These are phyloP conservation scores for Tripterygium wilfordii DNA, from an alignment of 177 flowering plant species.

Conservation along the genomic window DNA sequence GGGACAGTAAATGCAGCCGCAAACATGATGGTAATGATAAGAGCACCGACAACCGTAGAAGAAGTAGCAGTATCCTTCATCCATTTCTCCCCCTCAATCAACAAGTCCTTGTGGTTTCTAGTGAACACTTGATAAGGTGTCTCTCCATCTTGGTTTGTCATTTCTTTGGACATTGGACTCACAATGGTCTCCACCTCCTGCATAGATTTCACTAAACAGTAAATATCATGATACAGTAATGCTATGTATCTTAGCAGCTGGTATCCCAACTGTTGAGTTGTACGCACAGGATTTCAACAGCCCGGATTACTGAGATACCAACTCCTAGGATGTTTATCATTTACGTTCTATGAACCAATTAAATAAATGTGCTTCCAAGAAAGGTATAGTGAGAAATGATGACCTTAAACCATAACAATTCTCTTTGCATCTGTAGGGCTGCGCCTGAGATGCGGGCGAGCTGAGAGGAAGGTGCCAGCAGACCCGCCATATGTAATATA, in stretches of 20 bases:
- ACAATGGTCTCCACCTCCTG: background rate
- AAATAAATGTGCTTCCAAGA: background rate
- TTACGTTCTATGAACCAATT: no score
- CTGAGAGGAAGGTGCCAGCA: background rate
- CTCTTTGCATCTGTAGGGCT: background rate
- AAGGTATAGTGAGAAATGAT: no score
- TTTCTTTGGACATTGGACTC: background rate
- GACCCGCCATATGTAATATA: no score
- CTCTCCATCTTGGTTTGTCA: background rate
- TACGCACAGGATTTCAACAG: no score
- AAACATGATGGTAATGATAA: background rate
- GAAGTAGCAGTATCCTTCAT: background rate
- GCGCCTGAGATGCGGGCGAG: background rate
- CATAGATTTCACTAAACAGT: no score
- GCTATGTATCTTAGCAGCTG: no score
- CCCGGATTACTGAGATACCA: no score
- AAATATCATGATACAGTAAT: no score
- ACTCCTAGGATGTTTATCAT: no score
- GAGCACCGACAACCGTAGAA: background rate
- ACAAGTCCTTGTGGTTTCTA: background rate
- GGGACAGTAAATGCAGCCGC: slow-evolving; percentile 11
- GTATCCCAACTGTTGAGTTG: no score
- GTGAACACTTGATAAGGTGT: background rate
- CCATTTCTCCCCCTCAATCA: background rate
- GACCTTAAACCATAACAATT: background rate